Evolutionary conservation across 164 flowering plant genomes (phyloP), one percentile per base, ranked within the genome.

Genomic region (Kingdonia uniflora): DNA sequence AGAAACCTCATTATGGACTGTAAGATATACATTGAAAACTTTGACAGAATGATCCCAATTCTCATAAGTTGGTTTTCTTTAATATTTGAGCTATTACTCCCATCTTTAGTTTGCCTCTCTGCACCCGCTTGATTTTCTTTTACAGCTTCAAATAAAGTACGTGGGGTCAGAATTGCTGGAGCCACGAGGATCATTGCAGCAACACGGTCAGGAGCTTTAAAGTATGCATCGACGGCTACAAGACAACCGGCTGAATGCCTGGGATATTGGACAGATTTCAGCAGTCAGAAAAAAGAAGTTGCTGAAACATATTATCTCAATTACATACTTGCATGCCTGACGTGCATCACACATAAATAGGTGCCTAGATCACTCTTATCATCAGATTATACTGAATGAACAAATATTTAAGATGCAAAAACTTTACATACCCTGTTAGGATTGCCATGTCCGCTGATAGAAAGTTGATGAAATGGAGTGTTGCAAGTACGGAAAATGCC

Each of bases 211-310:
- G 96, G 98, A 62, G 92, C 96, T 65, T 92, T 81, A 60, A 87
- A 85, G 67, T 87, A 92, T 67, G 95, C 42, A 52, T 82, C 65
- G 22, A 87, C 75, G 11, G 98, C 98, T 44, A 82, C 86, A 59
- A 82, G 76, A 43, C 83, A 69, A 44, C 98, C 98, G 51, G 98
- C 95, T 41, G 98, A 92, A 64, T 92, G 96, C 84, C 98, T 92
- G 74, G 49, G 53, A 75, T 56, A 26, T 57, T 45, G 59, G 62
- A 52, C 51, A 56, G 35, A 57, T 53, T 44, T 57, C 23, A 52
- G 61, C 52, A 50, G 50, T 51, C 65, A 54, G 64, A 55, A 37
- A 52, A 42, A 57, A 58, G 42, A 56, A 33, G 57, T 49, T 38
- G 57, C 48, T 60, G 58, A 59, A 56, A 59, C 17, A 56, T 16